A percentile compares a stretch with the other conserved stretches of the same genome.
phyloP scores from a whole-genome alignment of 2,329 filamentous ascomycete genomes.

The Pseudocercospora fijiensis region DNA sequence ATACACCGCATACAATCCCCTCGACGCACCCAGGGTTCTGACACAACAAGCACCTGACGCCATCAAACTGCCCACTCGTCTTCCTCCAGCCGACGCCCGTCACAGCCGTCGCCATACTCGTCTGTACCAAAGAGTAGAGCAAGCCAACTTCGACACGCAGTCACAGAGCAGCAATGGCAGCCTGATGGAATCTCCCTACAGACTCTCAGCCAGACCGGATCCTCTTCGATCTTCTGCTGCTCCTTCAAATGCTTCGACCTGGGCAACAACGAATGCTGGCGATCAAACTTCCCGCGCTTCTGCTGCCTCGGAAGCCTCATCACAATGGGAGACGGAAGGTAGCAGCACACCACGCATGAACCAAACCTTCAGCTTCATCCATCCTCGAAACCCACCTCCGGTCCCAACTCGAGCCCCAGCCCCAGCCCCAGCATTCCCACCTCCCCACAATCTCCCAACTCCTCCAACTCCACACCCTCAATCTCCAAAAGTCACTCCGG shows the following conservation, averaged over 20 bases:
- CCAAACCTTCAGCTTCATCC: not conserved
- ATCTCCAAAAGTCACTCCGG: not conserved
- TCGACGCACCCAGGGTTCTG: not conserved
- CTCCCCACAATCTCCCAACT: not conserved
- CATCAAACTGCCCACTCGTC: not conserved
- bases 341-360: not conserved
- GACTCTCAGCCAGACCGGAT: not conserved
- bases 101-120: slow-evolving; percentile 3
- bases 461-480: not conserved
- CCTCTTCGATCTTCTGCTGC: not conserved
- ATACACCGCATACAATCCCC: not conserved
- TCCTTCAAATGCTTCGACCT: not conserved
- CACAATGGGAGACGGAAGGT: not conserved
- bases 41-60: not conserved
- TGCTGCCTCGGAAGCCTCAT: not conserved
- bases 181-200: not conserved
- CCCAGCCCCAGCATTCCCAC: not conserved
- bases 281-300: not conserved
- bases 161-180: not conserved
- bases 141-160: not conserved
- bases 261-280: not conserved
- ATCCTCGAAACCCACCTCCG: not conserved
- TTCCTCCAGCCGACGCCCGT: not conserved
- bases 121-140: not conserved
- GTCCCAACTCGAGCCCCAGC: not conserved